Evolutionary conservation across 2,329 filamentous ascomycete genomes (phyloP), one percentile per base, ranked within the genome.

Genomic region (Fonsecaea pugnacius): DNA sequence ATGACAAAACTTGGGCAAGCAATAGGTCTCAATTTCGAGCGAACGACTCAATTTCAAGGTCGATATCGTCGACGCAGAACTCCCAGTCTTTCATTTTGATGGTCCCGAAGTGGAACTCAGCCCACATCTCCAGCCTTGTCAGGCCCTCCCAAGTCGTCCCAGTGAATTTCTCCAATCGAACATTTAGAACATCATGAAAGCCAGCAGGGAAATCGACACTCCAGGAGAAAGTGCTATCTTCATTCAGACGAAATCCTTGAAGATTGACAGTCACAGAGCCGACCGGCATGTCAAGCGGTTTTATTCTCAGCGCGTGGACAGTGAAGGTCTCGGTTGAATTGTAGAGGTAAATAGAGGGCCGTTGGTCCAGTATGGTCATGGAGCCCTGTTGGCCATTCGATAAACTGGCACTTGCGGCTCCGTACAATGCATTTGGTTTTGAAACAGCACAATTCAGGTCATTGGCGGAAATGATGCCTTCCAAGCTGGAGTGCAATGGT

Each of bases 361-460:
- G 61, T n/a, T 67, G 60, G 4, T 21, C 21, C 24, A 3, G 43
- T 48, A 21, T 4, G 9, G 3, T 9, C 21, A 4, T 12, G 21
- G 4, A 14, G 43, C 9, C 43, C 12, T 18, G 18, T 48, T 12
- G 9, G 3, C 10, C 5, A 10, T 12, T 10, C 43, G 5, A 24
- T 14, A 10, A 1, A 14, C 9, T 4, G 43, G 18, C 18, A 4
- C 3, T 24, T 48, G 43, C 43, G 1, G 57, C 38, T 10, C 72
- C 72, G 48, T 73, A 66, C 6, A 73, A 60, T 2, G 72, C 69
- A 46, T 73, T 72, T 8, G 72, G 72, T 16, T 67, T 51, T n/a
- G 71, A 73, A 12, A 67, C 63, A 14, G 72, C 72, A 46, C 71
- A 73, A 40, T 73, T 73, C 48, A 67, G 35, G 58, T 73, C 72